Base-by-base conservation (phyloP, 176 grass and related monocot genomes). In the Triticum timopheevii region DNA sequence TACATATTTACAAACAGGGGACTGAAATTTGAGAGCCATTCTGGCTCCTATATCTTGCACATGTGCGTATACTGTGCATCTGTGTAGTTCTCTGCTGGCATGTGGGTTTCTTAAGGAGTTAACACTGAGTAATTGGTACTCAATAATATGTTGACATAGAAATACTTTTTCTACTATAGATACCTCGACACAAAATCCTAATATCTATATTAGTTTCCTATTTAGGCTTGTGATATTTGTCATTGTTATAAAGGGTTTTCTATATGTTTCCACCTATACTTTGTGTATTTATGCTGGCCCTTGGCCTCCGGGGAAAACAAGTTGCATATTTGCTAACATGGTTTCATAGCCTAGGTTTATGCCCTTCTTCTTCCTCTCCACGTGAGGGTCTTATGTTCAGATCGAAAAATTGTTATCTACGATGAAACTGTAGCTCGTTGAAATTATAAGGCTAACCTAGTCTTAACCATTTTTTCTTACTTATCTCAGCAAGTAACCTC, bases 1-100 rank as follows among this genome's bases (percentile, higher is more conserved):
- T 42, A 39, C 49, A 69, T 83, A 82, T 62, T 89, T 89, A 52
- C 10, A 50, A 73, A 78, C 22, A 52, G 1, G 42, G 62, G 2
- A 47, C 67, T 50, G 2, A 38, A 90, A 78, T 65, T 77, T 82
- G 31, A 40, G 10, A 73, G 23, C 20, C 30, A 38, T 61, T 84
- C 27, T 79, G n/a, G 54, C 17, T 84, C 36, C 24, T 45, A 8
- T 49, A 84, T 84, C 58, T 27, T 67, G 50, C 50, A 19, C 50
- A 19, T 19, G 50, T 52, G 16, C 15, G 19, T 81, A 67, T 67
- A 23, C 16, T 73, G 17, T 80, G 69, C 35, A 34, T 80, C 11
- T 24, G 8, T 66, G 17, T 66, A 27, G 17, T 73, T 65, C 17
- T 68, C 80, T 77, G 20, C 35, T 35, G 44, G 54, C 7, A n/a